Evolutionary conservation across 257 asterid genomes (phyloP).

Genomic region (Rehmannia glutinosa): DNA sequence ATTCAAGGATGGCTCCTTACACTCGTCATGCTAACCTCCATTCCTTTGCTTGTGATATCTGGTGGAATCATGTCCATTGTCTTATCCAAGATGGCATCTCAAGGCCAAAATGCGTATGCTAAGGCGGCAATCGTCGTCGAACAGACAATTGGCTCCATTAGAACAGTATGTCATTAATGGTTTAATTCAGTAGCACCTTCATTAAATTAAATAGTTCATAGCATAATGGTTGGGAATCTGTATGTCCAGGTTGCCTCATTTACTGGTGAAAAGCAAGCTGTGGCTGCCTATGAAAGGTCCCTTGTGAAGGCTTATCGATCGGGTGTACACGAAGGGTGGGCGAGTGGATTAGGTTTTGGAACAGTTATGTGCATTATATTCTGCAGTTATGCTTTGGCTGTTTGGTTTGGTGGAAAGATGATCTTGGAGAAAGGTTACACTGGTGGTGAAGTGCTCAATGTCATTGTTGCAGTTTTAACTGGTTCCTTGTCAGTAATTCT

Average conservation of each 20-base stretch:
- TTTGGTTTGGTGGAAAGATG: conserved; percentile 71
- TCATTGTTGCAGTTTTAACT: conserved; percentile 50
- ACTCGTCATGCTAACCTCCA: conserved; percentile 54
- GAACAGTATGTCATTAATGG: conserved; percentile 49
- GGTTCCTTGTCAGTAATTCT: conserved; percentile 67
- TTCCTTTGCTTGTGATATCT: conserved; percentile 46
- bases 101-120: conserved; percentile 54
- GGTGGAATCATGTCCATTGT: conserved; percentile 42
- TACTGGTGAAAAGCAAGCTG: conserved; percentile 66
- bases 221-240: neutral
- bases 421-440: conserved; percentile 60
- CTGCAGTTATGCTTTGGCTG: conserved; percentile 61
- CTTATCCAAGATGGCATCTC: conserved; percentile 47
- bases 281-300: conserved; percentile 48
- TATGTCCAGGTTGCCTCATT: conserved; percentile 61
- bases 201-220: neutral
- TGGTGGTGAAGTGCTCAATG: conserved; percentile 65
- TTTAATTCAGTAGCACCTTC: too few species aligned
- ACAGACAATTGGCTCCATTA: conserved; percentile 60
- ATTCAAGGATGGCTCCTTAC: conserved; percentile 68
- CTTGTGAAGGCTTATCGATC: conserved; percentile 45
- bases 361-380: conserved; percentile 39
- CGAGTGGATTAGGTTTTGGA: conserved; percentile 61
- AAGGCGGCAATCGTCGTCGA: conserved; percentile 61
- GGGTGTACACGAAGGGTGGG: conserved; percentile 54